phyloP scores from a whole-genome alignment of 345 rosid genomes.

The Draba incana region DNA sequence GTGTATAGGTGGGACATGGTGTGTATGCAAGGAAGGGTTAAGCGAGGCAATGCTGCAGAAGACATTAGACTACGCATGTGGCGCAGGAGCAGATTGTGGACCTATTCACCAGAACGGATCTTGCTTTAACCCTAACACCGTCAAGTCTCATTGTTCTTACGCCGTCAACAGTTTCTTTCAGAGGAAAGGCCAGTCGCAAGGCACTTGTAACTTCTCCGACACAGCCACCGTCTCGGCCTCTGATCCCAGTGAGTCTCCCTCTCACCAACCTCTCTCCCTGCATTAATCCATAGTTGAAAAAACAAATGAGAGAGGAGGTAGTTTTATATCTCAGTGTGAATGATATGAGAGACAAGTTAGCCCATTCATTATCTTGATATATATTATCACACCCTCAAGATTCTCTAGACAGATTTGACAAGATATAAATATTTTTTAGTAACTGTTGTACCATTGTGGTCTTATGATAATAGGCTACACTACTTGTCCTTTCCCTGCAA shows the following conservation, averaged over 20 bases:
- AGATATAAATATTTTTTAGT: background rate
- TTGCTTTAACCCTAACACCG: conserved; percentile 76
- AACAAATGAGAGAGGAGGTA: conserved; percentile 17
- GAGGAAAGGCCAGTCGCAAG: conserved; percentile 67
- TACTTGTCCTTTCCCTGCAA: conserved; percentile 43
- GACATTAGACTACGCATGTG: conserved; percentile 92
- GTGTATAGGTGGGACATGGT: conserved; percentile 69
- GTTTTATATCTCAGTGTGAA: conserved; percentile 19
- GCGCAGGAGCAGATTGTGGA: conserved; percentile 94
- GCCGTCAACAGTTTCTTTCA: conserved; percentile 96
- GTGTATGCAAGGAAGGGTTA: conserved; percentile 75
- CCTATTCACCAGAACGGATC: conserved; percentile 62
- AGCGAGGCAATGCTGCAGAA: conserved; percentile 63
- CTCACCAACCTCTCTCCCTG: conserved; percentile 1
- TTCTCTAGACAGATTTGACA: conserved; percentile 13
- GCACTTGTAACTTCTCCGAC: conserved; percentile 86
- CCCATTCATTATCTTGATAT: conserved; percentile 22
- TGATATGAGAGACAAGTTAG: conserved; percentile 2
- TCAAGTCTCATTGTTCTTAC: conserved; percentile 75
- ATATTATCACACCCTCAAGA: conserved; percentile 23
- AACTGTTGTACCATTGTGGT: conserved; percentile 32
- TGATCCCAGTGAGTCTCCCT: conserved; percentile 59
- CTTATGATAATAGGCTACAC: conserved; percentile 38
- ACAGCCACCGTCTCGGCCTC: conserved; percentile 56
- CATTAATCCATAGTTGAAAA: background rate